Evolutionary conservation across 139 green algal species (phyloP), one percentile per base, ranked within the genome.

Genomic region (Asterochloris erici): DNA sequence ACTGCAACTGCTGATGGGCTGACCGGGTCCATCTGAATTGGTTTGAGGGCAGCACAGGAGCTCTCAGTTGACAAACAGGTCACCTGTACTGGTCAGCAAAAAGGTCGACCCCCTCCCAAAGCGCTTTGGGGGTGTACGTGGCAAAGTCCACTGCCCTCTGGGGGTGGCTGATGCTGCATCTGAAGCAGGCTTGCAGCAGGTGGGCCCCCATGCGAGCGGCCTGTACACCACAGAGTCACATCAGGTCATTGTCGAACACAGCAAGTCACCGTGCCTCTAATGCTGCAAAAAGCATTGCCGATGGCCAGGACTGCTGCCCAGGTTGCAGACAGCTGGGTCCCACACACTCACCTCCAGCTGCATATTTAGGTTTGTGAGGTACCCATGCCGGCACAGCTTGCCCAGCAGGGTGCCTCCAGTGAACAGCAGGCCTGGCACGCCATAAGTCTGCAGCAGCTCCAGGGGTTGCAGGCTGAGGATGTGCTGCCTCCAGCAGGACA

Each of bases 61-160:
- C 66, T 54, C 6, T 54, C 6, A 6, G 6, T 54, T 54, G 21
- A 24, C 4, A 2, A 71, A 54, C 11, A 64, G 38, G 21, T 21
- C 13, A 80, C 76, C 38, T 80, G 60, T 80, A 70, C 16, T n/a
- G 76, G 13, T 80, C 76, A 70, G 68, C 60, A 62, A 80, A 80
- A 17, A 80, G 76, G 76, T 80, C 24, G 19, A 17, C 38, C 2
- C 60, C 76, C 61, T 80, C 76, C 76, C 76, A 80, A 0, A 80
- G 76, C 12, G 68, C 76, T 38, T 70, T 61, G 12, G 76, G 76
- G 21, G 76, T 80, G 76, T 80, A 80, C n/a, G 76, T 80, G 76
- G 76, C 76, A 70, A 80, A 80, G 76, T 80, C 76, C 76, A 80
- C 12, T 26, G 76, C 14, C 60, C 76, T 12, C 60, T 80, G 76